Percentiles rank a stretch among this genome's conserved stretches.
phyloP scores from a whole-genome alignment of 106 monocot species.

The Dioscorea alata region DNA sequence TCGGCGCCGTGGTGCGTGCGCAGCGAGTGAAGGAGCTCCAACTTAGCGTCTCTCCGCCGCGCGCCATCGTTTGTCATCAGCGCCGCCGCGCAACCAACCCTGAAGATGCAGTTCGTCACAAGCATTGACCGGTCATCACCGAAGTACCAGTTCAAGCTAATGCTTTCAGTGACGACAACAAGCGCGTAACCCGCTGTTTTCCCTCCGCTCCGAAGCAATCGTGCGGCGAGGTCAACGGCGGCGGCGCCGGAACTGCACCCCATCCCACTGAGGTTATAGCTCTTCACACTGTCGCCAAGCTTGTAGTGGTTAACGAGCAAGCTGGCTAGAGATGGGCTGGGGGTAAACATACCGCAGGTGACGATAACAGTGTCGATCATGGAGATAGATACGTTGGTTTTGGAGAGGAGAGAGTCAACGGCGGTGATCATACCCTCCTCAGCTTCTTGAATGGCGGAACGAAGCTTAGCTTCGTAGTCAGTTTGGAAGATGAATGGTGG shows the following conservation, averaged over 20 bases:
- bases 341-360: slow-evolving; percentile 43
- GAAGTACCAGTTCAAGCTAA: slow-evolving; percentile 73
- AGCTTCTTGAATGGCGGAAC: slow-evolving; percentile 39
- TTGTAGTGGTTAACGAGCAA: slow-evolving; percentile 32
- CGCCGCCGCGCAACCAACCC: slow-evolving; percentile 49
- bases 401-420: slow-evolving; percentile 39
- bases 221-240: slow-evolving; percentile 48
- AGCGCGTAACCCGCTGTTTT: slow-evolving; percentile 31
- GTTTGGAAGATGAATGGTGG: slow-evolving; percentile 53
- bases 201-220: slow-evolving; percentile 13
- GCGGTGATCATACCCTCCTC: slow-evolving; percentile 44
- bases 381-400: slow-evolving; percentile 19
- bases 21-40: slow-evolving; percentile 44
- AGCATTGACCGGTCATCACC: slow-evolving; percentile 70
- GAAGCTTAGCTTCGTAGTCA: slow-evolving; percentile 22
- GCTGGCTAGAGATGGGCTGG: slow-evolving; percentile 53
- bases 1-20: slow-evolving; percentile 68
- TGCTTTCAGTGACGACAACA: slow-evolving; percentile 61
- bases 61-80: slow-evolving; percentile 49
- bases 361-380: slow-evolving; percentile 42
- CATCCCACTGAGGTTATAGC: slow-evolving; percentile 64
- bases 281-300: slow-evolving; percentile 13
- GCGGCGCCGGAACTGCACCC: slow-evolving; percentile 59
- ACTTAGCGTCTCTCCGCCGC: slow-evolving; percentile 27
- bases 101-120: slow-evolving; percentile 84